Evolutionary conservation across 768 basidiomycete genomes (phyloP).

Genomic region (Tephrocybe sp.): DNA sequence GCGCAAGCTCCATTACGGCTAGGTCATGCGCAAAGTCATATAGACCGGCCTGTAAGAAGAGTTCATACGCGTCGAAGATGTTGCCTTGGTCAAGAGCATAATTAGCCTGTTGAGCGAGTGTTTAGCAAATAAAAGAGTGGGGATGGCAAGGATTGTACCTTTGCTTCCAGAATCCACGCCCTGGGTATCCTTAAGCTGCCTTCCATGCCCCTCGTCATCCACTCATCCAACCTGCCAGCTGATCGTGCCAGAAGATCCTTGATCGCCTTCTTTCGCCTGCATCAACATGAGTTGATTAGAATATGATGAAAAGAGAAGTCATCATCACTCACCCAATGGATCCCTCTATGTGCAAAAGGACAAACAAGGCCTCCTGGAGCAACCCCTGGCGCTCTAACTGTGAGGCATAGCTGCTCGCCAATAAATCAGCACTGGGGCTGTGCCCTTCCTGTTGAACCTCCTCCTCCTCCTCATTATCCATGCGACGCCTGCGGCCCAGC

Average conservation of each 20-base stretch:
- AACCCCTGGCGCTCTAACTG: constrained; percentile 81
- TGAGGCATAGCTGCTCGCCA: constrained; percentile 83
- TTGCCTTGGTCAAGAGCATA: constrained; percentile 60
- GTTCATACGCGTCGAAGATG: constrained; percentile 72
- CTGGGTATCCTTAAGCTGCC: constrained; percentile 81
- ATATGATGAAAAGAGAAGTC: constrained; percentile 21
- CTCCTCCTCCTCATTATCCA: constrained; percentile 36
- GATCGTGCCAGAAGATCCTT: constrained; percentile 77
- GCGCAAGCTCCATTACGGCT: constrained; percentile 83
- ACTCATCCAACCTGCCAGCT: constrained; percentile 66
- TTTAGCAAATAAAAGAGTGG: constrained; percentile 5
- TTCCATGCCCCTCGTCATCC: constrained; percentile 68
- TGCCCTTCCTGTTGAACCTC: constrained; percentile 57
- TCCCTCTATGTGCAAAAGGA: constrained; percentile 85
- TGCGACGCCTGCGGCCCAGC: constrained; percentile 28
- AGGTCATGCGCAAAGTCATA: constrained; percentile 80
- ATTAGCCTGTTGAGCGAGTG: constrained; percentile 52
- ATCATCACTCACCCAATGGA: constrained; percentile 61
- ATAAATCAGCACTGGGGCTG: constrained; percentile 68
- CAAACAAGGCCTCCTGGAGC: constrained; percentile 87
- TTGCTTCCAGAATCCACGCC: constrained; percentile 88
- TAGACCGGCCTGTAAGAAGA: constrained; percentile 68
- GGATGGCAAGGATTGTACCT: constrained; percentile 44
- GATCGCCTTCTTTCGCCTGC: constrained; percentile 80
- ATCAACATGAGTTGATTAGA: constrained; percentile 3